Base-by-base conservation (phyloP, 2,329 filamentous ascomycete genomes). In the Lachnellula arida region DNA sequence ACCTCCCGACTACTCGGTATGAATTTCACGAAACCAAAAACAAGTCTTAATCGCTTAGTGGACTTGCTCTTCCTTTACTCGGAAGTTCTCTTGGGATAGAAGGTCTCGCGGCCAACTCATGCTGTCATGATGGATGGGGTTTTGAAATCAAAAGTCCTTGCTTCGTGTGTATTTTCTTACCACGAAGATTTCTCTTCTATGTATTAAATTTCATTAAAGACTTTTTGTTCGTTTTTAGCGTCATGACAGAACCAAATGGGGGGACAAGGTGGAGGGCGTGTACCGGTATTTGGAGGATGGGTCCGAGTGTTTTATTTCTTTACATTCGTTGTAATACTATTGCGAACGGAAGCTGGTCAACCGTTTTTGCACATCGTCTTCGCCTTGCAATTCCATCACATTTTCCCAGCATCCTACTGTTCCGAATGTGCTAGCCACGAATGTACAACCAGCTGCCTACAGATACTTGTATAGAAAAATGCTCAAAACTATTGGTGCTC, bases 321-420 rank as follows among this genome's bases (percentile, higher is more conserved):
- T 66, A 68, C 65, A 55, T 61, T 68, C 67, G 57, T 67, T 69
- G 67, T 70, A 70, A 69, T 69, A 63, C 53, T 59, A 60, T 44
- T 63, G 59, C 57, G 62, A 32, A 58, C 63, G 65, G 65, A 55
- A 63, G 63, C 63, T 62, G 68, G 67, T 62, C 56, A 50, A 64
- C 65, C 61, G 66, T 66, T 57, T 59, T 19, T 53, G 54, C 55
- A 62, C 57, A 40, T 42, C 52, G 54, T 62, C 51, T 51, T 60
- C 58, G 56, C 53, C 54, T 59, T 60, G 55, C 52, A 53, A 46
- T 59, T 58, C 54, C 46, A 40, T 60, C 49, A 51, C 42, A 32
- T 50, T 43, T 59, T 47, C 48, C 59, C 57, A 59, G 48, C 53
- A 46, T 51, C 47, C 46, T 55, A 49, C 49, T 48, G 48, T 59